Evolutionary conservation across 2,329 filamentous ascomycete genomes (phyloP).

Genomic region (Colletotrichum navitas): DNA sequence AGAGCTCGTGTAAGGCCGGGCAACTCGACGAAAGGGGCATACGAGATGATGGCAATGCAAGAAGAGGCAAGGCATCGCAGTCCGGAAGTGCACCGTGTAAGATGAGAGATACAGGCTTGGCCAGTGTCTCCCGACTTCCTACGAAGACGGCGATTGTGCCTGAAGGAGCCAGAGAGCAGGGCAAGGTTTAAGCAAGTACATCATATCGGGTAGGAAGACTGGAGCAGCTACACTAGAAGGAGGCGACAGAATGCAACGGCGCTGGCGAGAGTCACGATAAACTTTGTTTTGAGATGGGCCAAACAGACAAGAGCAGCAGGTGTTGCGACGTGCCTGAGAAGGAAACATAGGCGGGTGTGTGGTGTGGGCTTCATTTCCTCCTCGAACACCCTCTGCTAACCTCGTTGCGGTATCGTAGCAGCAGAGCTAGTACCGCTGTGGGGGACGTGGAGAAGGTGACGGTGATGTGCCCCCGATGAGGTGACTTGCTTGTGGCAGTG

Average conservation of each 20-base stretch:
- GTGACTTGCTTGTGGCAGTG: constrained; percentile 26
- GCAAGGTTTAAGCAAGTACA: background rate
- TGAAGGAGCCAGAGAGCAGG: background rate
- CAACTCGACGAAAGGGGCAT: background rate
- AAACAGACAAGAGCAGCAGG: constrained; percentile 6
- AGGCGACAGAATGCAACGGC: constrained; percentile 39
- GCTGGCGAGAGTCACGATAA: constrained; percentile 40
- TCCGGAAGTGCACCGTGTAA: background rate
- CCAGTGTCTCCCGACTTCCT: background rate
- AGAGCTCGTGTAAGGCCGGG: constrained; percentile 24
- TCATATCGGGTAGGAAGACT: constrained; percentile 9
- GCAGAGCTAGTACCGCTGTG: constrained; percentile 17
- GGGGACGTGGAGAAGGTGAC: constrained; percentile 40
- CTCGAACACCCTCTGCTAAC: background rate
- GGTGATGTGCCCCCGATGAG: constrained; percentile 40
- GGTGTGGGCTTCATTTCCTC: constrained; percentile 16
- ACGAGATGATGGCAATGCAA: constrained; percentile 11
- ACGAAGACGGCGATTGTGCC: background rate
- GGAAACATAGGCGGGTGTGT: constrained; percentile 32
- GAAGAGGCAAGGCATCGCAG: constrained; percentile 6
- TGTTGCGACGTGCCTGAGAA: constrained; percentile 33
- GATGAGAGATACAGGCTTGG: constrained; percentile 19
- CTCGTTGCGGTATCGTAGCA: constrained; percentile 1
- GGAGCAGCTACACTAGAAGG: constrained; percentile 19
- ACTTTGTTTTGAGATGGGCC: constrained; percentile 33